Evolutionary conservation across 1,284 basidiomycete species (phyloP).

Genomic region (Ustilago crameri): DNA sequence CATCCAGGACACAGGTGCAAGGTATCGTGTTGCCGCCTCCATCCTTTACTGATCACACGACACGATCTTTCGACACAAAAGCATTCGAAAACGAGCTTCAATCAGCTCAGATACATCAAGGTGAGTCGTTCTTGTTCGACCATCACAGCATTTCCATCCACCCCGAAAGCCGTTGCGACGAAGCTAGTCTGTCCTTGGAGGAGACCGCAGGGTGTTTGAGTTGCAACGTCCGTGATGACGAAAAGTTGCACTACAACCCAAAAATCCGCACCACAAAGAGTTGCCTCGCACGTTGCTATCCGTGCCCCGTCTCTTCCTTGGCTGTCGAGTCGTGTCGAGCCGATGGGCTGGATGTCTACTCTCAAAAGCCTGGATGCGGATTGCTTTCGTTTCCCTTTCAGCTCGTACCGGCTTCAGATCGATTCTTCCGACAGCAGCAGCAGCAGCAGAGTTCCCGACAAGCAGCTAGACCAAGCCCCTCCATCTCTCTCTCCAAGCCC

Average conservation of each 20-base stretch:
- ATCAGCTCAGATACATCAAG: constrained; percentile 8
- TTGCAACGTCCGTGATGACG: constrained; percentile 40
- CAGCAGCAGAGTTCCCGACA: constrained; percentile 31
- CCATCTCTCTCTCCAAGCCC: constrained; percentile 12
- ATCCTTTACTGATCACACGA: constrained; percentile 38
- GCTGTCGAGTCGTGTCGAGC: constrained; percentile 21
- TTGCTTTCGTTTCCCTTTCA: constrained; percentile 6
- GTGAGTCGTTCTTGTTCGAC: constrained; percentile 35
- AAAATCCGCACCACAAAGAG: constrained; percentile 30
- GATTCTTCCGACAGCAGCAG: constrained; percentile 6
- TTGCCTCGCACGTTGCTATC: constrained; percentile 26
- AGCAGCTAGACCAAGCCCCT: constrained; percentile 34
- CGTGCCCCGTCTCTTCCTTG: constrained; percentile 3
- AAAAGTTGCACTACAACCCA: constrained; percentile 9
- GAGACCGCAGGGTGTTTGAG: constrained; percentile 8
- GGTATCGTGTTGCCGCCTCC: constrained; percentile 51
- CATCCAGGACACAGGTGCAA: constrained; percentile 52
- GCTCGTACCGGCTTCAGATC: constrained; percentile 2
- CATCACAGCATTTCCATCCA: constrained; percentile 8
- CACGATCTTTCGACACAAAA: background rate
- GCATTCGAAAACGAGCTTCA: background rate
- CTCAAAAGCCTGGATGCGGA: constrained; percentile 19
- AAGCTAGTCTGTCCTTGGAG: constrained; percentile 9
- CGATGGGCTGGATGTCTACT: constrained; percentile 31
- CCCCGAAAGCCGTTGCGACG: constrained; percentile 17